phyloP scores from a whole-genome alignment of 2,329 filamentous ascomycete genomes.

The Fusarium sp. region DNA sequence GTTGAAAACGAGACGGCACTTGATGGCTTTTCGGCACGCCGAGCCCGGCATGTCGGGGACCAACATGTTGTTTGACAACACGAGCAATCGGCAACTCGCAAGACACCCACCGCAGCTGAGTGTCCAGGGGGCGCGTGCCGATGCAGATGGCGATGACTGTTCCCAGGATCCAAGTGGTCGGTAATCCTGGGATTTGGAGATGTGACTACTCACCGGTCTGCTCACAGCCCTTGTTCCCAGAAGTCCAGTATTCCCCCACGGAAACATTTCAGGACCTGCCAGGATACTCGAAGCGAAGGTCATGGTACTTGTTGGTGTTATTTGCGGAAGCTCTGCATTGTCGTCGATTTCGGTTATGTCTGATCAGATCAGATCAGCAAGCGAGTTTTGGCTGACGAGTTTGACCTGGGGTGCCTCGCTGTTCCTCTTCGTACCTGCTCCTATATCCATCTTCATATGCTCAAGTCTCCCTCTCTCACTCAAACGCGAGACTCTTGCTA shows the following conservation, averaged over 20 bases:
- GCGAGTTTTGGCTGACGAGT: neutral
- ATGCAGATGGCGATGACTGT: constrained; percentile 22
- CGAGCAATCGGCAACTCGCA: neutral
- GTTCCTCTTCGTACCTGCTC: neutral
- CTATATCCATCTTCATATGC: neutral
- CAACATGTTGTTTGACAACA: neutral
- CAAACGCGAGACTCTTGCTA: neutral
- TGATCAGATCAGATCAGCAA: constrained; percentile 1
- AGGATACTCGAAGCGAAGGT: constrained; percentile 17
- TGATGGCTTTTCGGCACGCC: constrained; percentile 12
- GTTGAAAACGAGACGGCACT: neutral
- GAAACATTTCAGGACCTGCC: constrained; percentile 19
- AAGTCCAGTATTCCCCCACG: constrained; percentile 36
- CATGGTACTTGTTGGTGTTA: neutral
- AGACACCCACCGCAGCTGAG: neutral
- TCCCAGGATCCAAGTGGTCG: constrained; percentile 27
- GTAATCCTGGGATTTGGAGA: constrained; percentile 27
- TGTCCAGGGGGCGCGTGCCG: constrained; percentile 10
- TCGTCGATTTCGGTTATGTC: neutral
- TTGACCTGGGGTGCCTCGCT: neutral
- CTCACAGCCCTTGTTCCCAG: constrained; percentile 37
- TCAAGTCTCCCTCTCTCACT: neutral
- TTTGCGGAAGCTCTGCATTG: neutral
- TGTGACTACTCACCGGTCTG: constrained; percentile 42
- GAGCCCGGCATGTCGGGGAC: neutral